Evolutionary conservation across 2,329 filamentous ascomycete genomes (phyloP).

Genomic region (Fusarium liriodendri): DNA sequence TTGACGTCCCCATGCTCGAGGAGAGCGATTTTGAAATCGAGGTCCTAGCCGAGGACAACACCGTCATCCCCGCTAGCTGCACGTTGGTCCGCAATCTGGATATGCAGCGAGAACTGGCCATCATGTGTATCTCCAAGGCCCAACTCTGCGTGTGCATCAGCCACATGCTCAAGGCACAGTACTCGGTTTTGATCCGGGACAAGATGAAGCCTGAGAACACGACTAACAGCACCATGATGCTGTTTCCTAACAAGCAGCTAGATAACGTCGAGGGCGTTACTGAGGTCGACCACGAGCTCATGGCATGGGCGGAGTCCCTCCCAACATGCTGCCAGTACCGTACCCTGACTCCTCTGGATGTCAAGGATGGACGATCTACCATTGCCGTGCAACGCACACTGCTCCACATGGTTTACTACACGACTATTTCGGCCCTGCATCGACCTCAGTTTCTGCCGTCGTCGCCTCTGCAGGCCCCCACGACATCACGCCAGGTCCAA

Average conservation of each 20-base stretch:
- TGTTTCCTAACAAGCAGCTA: constrained; percentile 88
- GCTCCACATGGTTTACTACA: constrained; percentile 93
- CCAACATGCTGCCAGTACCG: constrained; percentile 78
- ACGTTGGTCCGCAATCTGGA: constrained; percentile 75
- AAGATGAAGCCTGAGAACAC: constrained; percentile 82
- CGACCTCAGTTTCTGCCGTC: constrained; percentile 90
- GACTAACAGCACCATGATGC: constrained; percentile 84
- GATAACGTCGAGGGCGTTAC: constrained; percentile 85
- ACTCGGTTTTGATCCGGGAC: constrained; percentile 88
- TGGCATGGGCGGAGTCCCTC: constrained; percentile 79
- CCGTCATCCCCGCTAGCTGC: constrained; percentile 76
- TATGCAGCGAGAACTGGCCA: constrained; percentile 82
- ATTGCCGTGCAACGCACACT: constrained; percentile 81
- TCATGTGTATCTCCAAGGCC: constrained; percentile 92
- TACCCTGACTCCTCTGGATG: constrained; percentile 63
- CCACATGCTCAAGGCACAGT: constrained; percentile 89
- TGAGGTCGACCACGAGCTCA: constrained; percentile 81
- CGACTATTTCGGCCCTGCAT: constrained; percentile 89
- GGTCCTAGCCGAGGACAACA: constrained; percentile 73
- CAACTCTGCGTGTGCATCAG: constrained; percentile 91
- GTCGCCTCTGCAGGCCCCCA: constrained; percentile 65
- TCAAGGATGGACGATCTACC: constrained; percentile 69
- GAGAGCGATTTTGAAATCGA: constrained; percentile 86
- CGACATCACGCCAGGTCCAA: constrained; percentile 75
- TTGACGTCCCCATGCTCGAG: constrained; percentile 90